Conservation (phyloP, 495 filamentous ascomycete genomes). For the Aspergillus carlsbadensis region DNA sequence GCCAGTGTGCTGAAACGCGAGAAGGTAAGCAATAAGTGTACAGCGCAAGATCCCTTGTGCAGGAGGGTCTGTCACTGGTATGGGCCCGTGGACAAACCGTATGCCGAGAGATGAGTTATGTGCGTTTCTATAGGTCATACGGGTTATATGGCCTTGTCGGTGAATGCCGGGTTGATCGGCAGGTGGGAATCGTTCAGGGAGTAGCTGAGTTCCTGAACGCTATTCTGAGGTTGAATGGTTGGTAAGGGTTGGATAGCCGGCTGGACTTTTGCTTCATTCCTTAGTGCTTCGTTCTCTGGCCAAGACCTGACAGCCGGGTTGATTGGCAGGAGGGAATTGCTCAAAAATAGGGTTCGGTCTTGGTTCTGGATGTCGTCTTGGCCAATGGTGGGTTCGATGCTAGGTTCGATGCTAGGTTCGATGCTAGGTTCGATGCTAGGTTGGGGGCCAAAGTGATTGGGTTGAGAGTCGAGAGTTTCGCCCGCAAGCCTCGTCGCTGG, state of each 20-base stretch:
- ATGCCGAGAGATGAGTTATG: not conserved
- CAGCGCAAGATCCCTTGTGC: constrained; percentile 13
- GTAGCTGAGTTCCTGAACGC: constrained; percentile 10
- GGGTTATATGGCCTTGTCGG: constrained; percentile 14
- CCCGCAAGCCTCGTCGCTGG: not conserved
- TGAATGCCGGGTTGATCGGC: constrained; percentile 39
- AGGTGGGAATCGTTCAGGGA: constrained; percentile 33
- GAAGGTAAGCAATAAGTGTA: constrained; percentile 16
- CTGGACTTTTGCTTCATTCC: too few relatives aligned
- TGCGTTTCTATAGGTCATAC: constrained; percentile 18
- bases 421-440: too few relatives aligned
- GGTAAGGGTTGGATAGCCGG: not conserved
- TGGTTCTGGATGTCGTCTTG: too few relatives aligned
- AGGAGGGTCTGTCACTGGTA: not conserved
- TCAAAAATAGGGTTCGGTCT: not conserved
- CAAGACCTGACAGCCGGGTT: not conserved
- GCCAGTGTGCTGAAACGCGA: constrained; percentile 12
- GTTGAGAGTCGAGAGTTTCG: not conserved
- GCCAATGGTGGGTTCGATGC: too few relatives aligned
- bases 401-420: too few relatives aligned
- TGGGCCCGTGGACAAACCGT: not conserved
- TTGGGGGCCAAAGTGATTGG: too few relatives aligned
- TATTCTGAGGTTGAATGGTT: not conserved
- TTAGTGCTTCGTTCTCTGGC: not conserved
- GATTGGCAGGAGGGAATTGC: not conserved